These are phyloP conservation scores for Phlebiopsis flavidoalba DNA, from an alignment of 768 basidiomycete species.

Conservation along the genomic window DNA sequence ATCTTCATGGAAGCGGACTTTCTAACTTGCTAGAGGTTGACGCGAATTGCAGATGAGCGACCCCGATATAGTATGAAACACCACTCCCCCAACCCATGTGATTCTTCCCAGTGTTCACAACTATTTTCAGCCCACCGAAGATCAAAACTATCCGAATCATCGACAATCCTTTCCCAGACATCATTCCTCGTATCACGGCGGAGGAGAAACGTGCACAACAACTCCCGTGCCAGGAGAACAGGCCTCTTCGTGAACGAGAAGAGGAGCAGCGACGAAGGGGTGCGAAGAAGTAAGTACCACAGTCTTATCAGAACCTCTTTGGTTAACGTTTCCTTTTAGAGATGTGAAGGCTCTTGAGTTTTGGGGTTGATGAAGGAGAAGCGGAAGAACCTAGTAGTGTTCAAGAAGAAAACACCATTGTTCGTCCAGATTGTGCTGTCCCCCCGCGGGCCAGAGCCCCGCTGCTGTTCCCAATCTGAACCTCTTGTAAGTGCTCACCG, in stretches of 20 bases:
- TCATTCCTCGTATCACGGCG: constrained; percentile 93
- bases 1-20: constrained; percentile 8
- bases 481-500: constrained; percentile 21
- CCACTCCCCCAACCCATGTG: too few relatives aligned
- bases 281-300: constrained; percentile 74
- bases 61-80: constrained; percentile 77
- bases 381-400: constrained; percentile 42
- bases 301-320: neutral
- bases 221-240: neutral
- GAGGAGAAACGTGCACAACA: constrained; percentile 83
- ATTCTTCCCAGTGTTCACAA: neutral
- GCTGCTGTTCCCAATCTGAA: neutral
- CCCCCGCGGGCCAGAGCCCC: neutral
- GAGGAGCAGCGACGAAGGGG: constrained; percentile 65
- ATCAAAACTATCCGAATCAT: constrained; percentile 81
- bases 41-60: constrained; percentile 59
- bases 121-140: constrained; percentile 69
- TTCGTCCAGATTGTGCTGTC: constrained; percentile 77
- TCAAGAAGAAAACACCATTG: constrained; percentile 82
- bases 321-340: constrained; percentile 33
- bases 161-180: constrained; percentile 94
- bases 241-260: constrained; percentile 69
- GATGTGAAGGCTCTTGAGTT: constrained; percentile 88
- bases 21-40: constrained; percentile 52
- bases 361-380: constrained; percentile 66